Percentiles rank a stretch among this genome's conserved stretches.
Conservation (phyloP, 352 stramenopile genomes). For the Elongisporangium anandrum region DNA sequence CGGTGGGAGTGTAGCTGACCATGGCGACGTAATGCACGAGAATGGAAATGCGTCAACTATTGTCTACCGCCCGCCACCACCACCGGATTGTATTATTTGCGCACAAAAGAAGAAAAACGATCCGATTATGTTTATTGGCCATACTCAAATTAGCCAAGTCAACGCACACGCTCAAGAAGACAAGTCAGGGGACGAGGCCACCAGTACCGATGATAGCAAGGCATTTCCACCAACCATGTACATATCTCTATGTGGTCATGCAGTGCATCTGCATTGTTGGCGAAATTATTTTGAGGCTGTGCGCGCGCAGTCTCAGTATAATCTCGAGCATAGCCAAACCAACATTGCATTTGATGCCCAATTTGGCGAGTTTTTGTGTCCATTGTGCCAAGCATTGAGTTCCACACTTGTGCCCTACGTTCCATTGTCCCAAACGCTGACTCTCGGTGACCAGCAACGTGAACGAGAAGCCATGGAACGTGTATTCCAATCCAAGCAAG, state of each 20-base stretch:
- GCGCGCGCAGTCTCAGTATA: slow-evolving; percentile 58
- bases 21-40: background rate
- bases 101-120: slow-evolving; percentile 81
- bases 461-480: slow-evolving; percentile 64
- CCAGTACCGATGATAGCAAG: slow-evolving; percentile 9
- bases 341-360: slow-evolving; percentile 85
- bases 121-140: slow-evolving; percentile 84
- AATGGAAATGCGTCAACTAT: slow-evolving; percentile 24
- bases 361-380: slow-evolving; percentile 87
- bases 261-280: slow-evolving; percentile 87
- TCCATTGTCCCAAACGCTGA: slow-evolving; percentile 46
- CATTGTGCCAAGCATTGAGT: slow-evolving; percentile 87
- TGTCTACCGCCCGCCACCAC: slow-evolving; percentile 58
- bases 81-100: slow-evolving; percentile 83
- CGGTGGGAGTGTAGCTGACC: background rate
- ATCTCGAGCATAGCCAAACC: slow-evolving; percentile 66
- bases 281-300: slow-evolving; percentile 88
- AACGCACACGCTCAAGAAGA: slow-evolving; percentile 45
- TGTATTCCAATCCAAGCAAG: slow-evolving; percentile 72
- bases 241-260: slow-evolving; percentile 85
- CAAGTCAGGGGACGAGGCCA: slow-evolving; percentile 18
- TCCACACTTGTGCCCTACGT: slow-evolving; percentile 89
- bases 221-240: slow-evolving; percentile 64
- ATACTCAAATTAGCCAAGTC: slow-evolving; percentile 68
- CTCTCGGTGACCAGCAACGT: slow-evolving; percentile 45